Base-by-base conservation (phyloP, 768 basidiomycete species). In the Suillus subaureus region DNA sequence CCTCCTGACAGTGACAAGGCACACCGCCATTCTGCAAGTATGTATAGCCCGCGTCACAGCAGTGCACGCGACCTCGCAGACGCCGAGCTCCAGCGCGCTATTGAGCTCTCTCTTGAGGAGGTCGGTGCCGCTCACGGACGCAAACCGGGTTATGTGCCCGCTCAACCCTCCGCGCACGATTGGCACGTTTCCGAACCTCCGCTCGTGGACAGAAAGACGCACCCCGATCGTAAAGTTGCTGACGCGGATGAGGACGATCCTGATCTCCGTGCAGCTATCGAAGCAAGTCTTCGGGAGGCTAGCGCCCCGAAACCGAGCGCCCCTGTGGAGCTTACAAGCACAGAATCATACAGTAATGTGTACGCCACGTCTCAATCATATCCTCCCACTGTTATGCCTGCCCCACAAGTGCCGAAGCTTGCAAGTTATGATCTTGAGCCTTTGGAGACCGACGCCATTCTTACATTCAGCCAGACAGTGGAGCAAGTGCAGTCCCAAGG, bases 211-310 rank as follows among this genome's bases (percentile, higher is more conserved):
- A 87, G 87, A 71, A 79, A 82, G 55, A 78, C 74, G 63, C 84
- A 83, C 61, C 85, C 83, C 18, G 67, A 70, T 18, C 40, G 57
- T 61, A 39, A 55, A 68, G 37, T 66, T 16, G 70, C 72, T 18
- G 79, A 76, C 4, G 87, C 82, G 13, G 91, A 94, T 13, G 96
- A 97, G 39, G 92, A 97, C 4, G 97, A 99, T 76, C 92, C 92
- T 13, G 96, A 99, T 65, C 81, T 99, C 23, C 87, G 84, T 65
- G 93, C 97, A 23, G 97, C 97, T 0, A 99, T 99, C 61, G 95
- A 98, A 73, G 97, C 97, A 0, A 94, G 92, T 73, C 77, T 99
- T 67, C 84, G 89, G n/a, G 97, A 99, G 71, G 89, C 86, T 3
- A 88, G 83, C 65, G 89, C 91, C 13, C 90, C 90, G 0, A 87